Conservation (phyloP, 352 stramenopile species). For the Phytophthora meadii region DNA sequence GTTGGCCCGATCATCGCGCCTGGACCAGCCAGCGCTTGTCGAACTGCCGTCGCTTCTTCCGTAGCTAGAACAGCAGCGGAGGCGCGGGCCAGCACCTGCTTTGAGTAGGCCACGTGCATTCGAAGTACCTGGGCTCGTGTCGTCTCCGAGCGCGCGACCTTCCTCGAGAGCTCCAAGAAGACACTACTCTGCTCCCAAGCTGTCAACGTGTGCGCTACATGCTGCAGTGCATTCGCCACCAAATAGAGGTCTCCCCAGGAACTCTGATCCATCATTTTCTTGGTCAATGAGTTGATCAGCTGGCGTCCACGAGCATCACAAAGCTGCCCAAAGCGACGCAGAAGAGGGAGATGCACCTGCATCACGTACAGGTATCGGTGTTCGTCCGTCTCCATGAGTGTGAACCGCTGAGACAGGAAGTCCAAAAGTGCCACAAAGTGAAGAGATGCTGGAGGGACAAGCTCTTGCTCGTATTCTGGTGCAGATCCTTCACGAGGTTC, state of each 20-base stretch:
- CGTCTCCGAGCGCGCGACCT: conserved; percentile 60
- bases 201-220: conserved; percentile 46
- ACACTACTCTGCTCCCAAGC: conserved; percentile 72
- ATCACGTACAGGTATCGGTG: conserved; percentile 82
- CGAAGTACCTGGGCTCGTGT: conserved; percentile 62
- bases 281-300: conserved; percentile 21
- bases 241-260: conserved; percentile 48
- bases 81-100: conserved; percentile 53
- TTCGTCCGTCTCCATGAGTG: conserved; percentile 65
- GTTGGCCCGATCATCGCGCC: conserved; percentile 77
- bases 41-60: conserved; percentile 76
- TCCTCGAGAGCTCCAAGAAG: conserved; percentile 73
- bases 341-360: conserved; percentile 67
- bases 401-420: conserved; percentile 73
- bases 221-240: conserved; percentile 58
- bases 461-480: conserved; percentile 14
- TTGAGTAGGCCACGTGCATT: conserved; percentile 70
- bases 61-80: conserved; percentile 64
- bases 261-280: conserved; percentile 10
- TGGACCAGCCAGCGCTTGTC: conserved; percentile 68
- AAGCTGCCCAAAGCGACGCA: conserved; percentile 43
- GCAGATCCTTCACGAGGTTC: background rate
- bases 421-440: conserved; percentile 64
- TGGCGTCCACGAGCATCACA: conserved; percentile 35
- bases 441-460: conserved; percentile 38